These are phyloP conservation scores for Aspergillus coremiiformis DNA, from an alignment of 495 filamentous ascomycete species.

Conservation along the genomic window DNA sequence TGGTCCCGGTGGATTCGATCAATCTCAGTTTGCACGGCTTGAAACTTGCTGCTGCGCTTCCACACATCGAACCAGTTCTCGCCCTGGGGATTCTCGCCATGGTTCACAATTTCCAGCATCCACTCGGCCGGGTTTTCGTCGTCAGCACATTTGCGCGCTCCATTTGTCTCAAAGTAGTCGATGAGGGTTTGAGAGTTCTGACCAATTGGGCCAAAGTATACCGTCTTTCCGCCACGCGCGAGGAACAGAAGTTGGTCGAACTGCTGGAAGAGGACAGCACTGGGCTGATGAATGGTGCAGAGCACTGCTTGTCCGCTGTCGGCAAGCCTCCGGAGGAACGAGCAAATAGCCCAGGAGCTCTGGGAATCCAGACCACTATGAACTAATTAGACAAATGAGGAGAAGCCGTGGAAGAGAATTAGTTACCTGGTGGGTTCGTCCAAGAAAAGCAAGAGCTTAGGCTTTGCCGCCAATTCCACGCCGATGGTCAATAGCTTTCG, in stretches of 20 bases:
- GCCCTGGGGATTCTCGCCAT: constrained; percentile 15
- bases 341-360: constrained; percentile 75
- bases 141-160: constrained; percentile 55
- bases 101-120: constrained; percentile 73
- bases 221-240: constrained; percentile 66
- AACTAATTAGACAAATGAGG: background rate
- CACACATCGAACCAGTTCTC: constrained; percentile 72
- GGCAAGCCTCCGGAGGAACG: constrained; percentile 72
- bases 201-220: constrained; percentile 84
- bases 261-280: constrained; percentile 82
- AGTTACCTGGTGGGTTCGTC: constrained; percentile 66
- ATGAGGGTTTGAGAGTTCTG: constrained; percentile 61
- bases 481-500: constrained; percentile 84
- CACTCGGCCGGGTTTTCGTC: constrained; percentile 79
- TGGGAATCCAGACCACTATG: constrained; percentile 67
- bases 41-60: constrained; percentile 61
- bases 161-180: constrained; percentile 69
- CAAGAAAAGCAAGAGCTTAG: constrained; percentile 78
- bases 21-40: constrained; percentile 57
- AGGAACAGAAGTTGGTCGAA: constrained; percentile 86
- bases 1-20: constrained; percentile 49
- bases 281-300: constrained; percentile 93
- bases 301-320: constrained; percentile 85
- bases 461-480: constrained; percentile 83
- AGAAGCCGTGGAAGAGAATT: background rate